Evolutionary conservation across 2,329 filamentous ascomycete species (phyloP), one percentile per base, ranked within the genome.

Genomic region (Botryotinia calthae): DNA sequence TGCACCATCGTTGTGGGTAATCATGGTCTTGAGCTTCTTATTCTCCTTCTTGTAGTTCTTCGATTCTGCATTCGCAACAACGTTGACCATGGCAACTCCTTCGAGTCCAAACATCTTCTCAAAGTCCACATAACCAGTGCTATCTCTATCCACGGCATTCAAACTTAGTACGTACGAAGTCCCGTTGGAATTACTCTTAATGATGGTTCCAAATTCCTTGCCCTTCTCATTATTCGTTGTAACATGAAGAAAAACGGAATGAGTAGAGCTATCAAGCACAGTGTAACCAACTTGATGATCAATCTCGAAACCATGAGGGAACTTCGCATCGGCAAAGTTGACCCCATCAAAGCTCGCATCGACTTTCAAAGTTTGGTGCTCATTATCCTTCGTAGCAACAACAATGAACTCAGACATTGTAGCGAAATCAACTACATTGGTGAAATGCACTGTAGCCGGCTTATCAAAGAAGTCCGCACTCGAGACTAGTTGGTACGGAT

Each of bases 161-260:
- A 96, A 86, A 82, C 93, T 97, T 76, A 97, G 85, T 20, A 97
- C 93, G 79, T 98, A 99, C 1, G 93, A 96, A 0, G 96, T 99
- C 71, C 96, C 96, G 80, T 99, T 98, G 78, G 94, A 98, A 84
- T 99, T 99, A 80, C 94, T 98, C 88, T 98, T 99, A 82, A 99
- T 89, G 77, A 99, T 93, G 37, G 92, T 91, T 54, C 96, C 96
- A 78, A 93, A 94, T 74, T 92, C 88, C 68, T 87, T 88, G 28
- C 89, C 91, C 68, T 85, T 81, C 5, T 85, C 84, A 58, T 87
- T 87, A 78, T 92, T 91, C 58, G 93, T 93, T 0, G 92, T 94
- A 64, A 98, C 95, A 79, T 98, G 97, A 73, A 99, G 84, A 83
- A 98, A 98, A 73, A 99, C 88, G 1, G 96, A 93, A 82, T 98